Base-by-base conservation (phyloP, 78 protist genomes). In the Chrysochromulina tobinii region DNA sequence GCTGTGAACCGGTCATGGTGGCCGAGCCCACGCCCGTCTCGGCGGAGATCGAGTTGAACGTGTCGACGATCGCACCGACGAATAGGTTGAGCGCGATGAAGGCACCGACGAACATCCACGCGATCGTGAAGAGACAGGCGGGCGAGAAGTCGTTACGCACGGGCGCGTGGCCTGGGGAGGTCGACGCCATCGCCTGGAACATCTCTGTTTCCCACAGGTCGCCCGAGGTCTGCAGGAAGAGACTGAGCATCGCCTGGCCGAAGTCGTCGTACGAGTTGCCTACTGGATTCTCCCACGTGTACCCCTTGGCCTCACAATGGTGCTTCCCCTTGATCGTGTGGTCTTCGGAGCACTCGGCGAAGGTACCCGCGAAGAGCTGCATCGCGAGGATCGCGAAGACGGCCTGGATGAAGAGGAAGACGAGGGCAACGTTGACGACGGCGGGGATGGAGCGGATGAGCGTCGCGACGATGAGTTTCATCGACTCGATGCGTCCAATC, bases 21-120 rank as follows among this genome's bases (percentile, higher is more conserved):
- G 64, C 64, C 50, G 57, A 12, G 48, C 15, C 57, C 1, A 8
- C 64, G 23, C 2, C 20, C 50, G 3, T 48, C 48, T 18, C 50
- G 11, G 0, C 18, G 38, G 0, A 1, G 48, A 21, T 21, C 61
- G 7, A 0, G 18, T 2, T 54, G 48, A 79, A 79, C 48, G 15
- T 79, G 58, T 79, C 87, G 61, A 79, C 59, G 21, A 79, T 54
- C 15, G n/a, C 25, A 48, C 59, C 87, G 51, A 79, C n/a, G 87
- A 79, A 79, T 4, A 79, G 57, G 61, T 79, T 79, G 50, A 79
- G 25, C 12, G 61, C 61, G 21, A 79, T 20, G 87, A 79, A 79
- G 48, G 2, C 3, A 11, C 87, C 87, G 64, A 79, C 1, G 8
- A 79, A 8, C 64, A 54, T 38, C 83, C 83, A 75, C 51, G 21